Conservation (phyloP, 208 protist species). For the Herpetomonas samuelpessoai region DNA sequence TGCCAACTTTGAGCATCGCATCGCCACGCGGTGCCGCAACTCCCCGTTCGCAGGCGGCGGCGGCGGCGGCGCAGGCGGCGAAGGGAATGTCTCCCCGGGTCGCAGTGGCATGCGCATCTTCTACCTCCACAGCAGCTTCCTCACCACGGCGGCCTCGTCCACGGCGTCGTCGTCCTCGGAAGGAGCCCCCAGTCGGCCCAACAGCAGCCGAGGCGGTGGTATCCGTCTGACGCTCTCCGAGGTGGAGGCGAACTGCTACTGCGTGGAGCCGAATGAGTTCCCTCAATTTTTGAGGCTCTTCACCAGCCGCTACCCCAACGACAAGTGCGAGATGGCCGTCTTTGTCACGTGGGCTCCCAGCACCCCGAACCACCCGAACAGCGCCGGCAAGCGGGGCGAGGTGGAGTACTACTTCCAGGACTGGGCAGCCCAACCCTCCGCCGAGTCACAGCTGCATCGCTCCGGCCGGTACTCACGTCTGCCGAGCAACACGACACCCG, state of each 20-base stretch:
- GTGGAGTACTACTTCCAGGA: background rate
- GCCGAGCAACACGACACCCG: too few species aligned
- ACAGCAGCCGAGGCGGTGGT: background rate
- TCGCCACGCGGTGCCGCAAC: background rate
- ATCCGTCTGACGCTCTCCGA: conserved; percentile 5
- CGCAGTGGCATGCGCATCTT: background rate
- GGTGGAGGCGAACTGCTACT: background rate
- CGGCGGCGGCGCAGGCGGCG: too few species aligned
- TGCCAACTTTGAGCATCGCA: background rate
- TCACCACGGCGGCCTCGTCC: background rate
- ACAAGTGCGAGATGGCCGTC: background rate
- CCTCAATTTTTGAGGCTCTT: background rate
- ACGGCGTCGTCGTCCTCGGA: background rate
- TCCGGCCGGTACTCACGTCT: too few species aligned
- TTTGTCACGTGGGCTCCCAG: background rate
- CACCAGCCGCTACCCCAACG: background rate
- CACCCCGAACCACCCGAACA: background rate
- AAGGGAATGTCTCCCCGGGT: too few species aligned
- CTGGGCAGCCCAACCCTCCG: background rate
- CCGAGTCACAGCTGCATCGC: background rate
- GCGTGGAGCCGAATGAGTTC: background rate
- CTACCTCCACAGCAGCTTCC: background rate
- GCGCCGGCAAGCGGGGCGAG: background rate
- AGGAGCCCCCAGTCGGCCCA: background rate
- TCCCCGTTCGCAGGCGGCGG: background rate